phyloP scores from a whole-genome alignment of 1,139 yeast genomes.

The Hansenula sp. region DNA sequence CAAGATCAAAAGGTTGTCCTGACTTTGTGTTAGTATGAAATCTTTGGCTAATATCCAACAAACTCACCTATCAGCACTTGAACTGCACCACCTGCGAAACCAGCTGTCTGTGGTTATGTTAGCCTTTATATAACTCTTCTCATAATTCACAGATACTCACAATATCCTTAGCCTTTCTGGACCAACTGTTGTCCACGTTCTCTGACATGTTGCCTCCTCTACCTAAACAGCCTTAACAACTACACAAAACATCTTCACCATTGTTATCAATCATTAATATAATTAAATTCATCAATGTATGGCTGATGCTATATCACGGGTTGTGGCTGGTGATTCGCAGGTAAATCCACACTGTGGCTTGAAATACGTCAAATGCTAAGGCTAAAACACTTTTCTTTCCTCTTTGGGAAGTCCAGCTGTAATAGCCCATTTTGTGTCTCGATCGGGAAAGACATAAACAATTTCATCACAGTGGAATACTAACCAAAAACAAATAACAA shows the following conservation, averaged over 20 bases:
- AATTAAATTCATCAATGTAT: neutral
- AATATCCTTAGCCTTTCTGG: conserved; percentile 59
- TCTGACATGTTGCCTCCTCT: conserved; percentile 3
- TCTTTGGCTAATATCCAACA: conserved; percentile 61
- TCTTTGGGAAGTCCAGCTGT: neutral
- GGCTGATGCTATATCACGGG: conserved; percentile 1
- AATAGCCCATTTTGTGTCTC: conserved; percentile 1
- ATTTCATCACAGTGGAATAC: neutral
- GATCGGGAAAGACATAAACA: neutral
- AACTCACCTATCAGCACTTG: conserved; percentile 73
- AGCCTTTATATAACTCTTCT: neutral
- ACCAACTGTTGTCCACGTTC: conserved; percentile 44
- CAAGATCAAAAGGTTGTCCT: conserved; percentile 88
- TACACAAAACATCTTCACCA: neutral
- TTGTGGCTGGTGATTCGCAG: neutral
- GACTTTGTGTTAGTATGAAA: conserved; percentile 37
- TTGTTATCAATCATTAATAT: too few relatives aligned
- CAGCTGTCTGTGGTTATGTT: conserved; percentile 21
- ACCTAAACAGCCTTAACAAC: neutral
- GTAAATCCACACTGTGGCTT: neutral
- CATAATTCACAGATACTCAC: conserved; percentile 39
- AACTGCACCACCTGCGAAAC: conserved; percentile 51
- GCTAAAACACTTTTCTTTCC: neutral
- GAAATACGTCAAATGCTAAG: too few relatives aligned
- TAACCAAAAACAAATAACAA: neutral